These are phyloP conservation scores for Mrakia hoshinonis DNA, from an alignment of 768 basidiomycete genomes.

Conservation along the genomic window DNA sequence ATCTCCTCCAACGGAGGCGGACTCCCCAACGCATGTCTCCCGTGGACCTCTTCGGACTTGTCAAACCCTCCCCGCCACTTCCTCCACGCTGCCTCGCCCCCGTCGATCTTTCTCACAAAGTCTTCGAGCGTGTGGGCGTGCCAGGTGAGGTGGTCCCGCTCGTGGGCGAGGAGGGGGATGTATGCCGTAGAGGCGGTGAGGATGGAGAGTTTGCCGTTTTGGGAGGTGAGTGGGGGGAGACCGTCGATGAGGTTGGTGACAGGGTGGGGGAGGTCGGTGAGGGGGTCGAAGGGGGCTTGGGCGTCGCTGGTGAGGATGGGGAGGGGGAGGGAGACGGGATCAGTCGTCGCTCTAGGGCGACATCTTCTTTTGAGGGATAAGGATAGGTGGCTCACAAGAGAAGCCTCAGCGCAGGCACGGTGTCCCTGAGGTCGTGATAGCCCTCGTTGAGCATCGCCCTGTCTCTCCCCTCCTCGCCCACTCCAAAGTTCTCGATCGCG, in stretches of 20 bases:
- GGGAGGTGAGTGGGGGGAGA: background rate
- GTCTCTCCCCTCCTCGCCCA: background rate
- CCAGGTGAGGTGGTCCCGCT: background rate
- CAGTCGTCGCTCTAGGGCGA: too few species aligned
- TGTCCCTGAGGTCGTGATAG: background rate
- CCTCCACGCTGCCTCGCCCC: conserved; percentile 1
- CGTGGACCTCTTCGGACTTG: background rate
- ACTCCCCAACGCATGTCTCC: background rate
- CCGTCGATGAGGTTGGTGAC: background rate
- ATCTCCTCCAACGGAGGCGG: background rate
- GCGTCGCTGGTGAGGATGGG: background rate
- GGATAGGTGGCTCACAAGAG: background rate
- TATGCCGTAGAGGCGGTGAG: background rate
- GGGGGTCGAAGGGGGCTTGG: background rate
- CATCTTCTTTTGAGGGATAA: too few species aligned
- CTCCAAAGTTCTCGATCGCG: background rate
- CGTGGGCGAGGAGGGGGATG: background rate
- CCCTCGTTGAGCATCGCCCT: background rate
- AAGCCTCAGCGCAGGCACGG: background rate
- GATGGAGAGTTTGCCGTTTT: background rate
- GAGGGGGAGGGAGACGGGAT: background rate
- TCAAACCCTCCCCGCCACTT: background rate
- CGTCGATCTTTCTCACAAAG: conserved; percentile 3
- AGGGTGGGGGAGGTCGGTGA: background rate
- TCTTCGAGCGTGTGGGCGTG: background rate